A percentile compares a stretch with the other conserved stretches of the same genome.
phyloP scores from a whole-genome alignment of 1,284 basidiomycete species.

The Bjerkandera adusta region DNA sequence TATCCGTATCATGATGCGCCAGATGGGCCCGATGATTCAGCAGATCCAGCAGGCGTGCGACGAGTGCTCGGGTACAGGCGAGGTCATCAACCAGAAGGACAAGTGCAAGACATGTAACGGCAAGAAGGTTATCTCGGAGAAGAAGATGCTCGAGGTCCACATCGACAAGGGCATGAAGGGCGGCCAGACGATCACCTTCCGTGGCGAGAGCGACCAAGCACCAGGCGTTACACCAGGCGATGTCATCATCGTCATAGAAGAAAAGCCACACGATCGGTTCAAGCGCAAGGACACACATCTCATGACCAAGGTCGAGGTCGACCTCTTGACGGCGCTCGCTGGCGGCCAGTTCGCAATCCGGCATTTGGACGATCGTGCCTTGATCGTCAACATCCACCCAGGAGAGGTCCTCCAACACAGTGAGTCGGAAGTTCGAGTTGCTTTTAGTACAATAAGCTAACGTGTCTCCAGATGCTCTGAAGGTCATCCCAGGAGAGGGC shows the following conservation, averaged over 20 bases:
- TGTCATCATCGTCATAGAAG: constrained; percentile 96
- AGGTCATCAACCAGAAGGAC: constrained; percentile 94
- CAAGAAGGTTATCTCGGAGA: constrained; percentile 93
- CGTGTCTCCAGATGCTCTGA: constrained; percentile 67
- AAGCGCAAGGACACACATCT: constrained; percentile 94
- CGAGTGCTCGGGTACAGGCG: constrained; percentile 90
- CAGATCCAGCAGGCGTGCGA: constrained; percentile 96
- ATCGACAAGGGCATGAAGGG: constrained; percentile 99
- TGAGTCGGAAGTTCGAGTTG: constrained; percentile 35
- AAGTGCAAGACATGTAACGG: constrained; percentile 93
- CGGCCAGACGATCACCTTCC: constrained; percentile 94
- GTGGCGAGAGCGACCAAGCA: constrained; percentile 95
- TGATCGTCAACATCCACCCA: constrained; percentile 83
- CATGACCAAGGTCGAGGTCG: constrained; percentile 84
- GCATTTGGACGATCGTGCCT: constrained; percentile 91
- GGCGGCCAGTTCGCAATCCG: constrained; percentile 91
- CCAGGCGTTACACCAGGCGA: constrained; percentile 92
- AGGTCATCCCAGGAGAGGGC: constrained; percentile 92
- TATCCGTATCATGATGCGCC: constrained; percentile 88
- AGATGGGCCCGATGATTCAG: constrained; percentile 99
- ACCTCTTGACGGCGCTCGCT: constrained; percentile 90
- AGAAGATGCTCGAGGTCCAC: constrained; percentile 98
- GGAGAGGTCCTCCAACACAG: constrained; percentile 96
- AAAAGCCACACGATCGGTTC: constrained; percentile 92
- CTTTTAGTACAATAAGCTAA: constrained; percentile 11